Percentiles rank a stretch among this genome's conserved stretches.
These are phyloP conservation scores for Aspergillus chevalieri DNA, from an alignment of 2,329 filamentous ascomycete genomes.

Conservation along the genomic window DNA sequence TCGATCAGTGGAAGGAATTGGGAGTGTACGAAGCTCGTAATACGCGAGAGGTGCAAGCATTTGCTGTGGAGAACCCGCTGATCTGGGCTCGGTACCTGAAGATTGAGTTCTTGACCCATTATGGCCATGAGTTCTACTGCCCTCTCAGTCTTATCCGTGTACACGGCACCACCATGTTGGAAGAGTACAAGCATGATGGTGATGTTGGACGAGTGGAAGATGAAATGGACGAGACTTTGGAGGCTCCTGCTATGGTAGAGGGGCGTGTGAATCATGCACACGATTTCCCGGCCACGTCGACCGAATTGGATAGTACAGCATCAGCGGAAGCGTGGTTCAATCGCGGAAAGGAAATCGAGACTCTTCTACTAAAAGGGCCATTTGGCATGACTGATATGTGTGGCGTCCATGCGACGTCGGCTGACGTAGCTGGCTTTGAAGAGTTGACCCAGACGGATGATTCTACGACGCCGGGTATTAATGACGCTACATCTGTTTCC, in stretches of 20 bases:
- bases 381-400: constrained; percentile 10
- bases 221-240: constrained; percentile 51
- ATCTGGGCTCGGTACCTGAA: constrained; percentile 94
- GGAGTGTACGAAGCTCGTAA: constrained; percentile 89
- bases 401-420: constrained; percentile 11
- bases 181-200: constrained; percentile 84
- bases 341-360: constrained; percentile 9
- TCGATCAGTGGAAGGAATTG: constrained; percentile 83
- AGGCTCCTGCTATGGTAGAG: constrained; percentile 12
- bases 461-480: constrained; percentile 8
- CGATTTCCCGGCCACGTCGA: constrained; percentile 10
- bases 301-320: constrained; percentile 8
- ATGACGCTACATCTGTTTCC: constrained; percentile 1
- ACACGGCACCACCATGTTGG: constrained; percentile 88
- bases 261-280: neutral
- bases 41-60: constrained; percentile 87
- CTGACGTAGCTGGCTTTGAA: constrained; percentile 4
- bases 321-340: constrained; percentile 18
- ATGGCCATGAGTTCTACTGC: constrained; percentile 94
- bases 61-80: constrained; percentile 85
- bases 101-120: constrained; percentile 87
- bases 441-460: constrained; percentile 8
- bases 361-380: constrained; percentile 5
- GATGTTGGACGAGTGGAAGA: constrained; percentile 56
- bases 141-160: constrained; percentile 84